phyloP scores from a whole-genome alignment of 192 early-diverging fungal genomes.

The Rhizoclosmatium sp. region DNA sequence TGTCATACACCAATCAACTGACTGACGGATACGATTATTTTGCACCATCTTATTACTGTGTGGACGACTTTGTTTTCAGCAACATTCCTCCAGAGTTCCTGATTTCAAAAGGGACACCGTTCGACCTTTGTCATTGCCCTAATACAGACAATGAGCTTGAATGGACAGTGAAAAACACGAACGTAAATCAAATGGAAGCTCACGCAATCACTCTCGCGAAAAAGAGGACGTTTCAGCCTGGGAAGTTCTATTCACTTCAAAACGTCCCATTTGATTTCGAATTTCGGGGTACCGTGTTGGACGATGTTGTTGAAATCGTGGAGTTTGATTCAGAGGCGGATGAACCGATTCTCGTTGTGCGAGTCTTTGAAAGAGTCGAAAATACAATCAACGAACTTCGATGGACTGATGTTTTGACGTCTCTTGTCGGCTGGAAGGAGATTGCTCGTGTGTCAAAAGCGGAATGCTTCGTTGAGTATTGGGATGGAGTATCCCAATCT shows the following conservation, averaged over 20 bases:
- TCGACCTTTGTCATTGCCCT: slow-evolving; percentile 18
- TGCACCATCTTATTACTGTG: slow-evolving; percentile 15
- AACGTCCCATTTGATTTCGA: neutral
- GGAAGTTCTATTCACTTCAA: neutral
- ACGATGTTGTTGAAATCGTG: slow-evolving; percentile 14
- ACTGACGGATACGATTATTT: neutral
- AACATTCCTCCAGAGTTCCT: slow-evolving; percentile 8
- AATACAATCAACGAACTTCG: slow-evolving; percentile 4
- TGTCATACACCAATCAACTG: neutral
- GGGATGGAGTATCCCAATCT: neutral
- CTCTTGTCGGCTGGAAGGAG: slow-evolving; percentile 6
- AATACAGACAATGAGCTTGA: neutral
- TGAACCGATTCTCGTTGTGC: neutral
- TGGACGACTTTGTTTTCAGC: neutral
- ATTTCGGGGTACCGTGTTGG: neutral
- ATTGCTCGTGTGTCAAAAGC: slow-evolving; percentile 10
- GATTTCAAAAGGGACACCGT: neutral
- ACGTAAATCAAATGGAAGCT: neutral
- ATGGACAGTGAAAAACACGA: slow-evolving; percentile 3
- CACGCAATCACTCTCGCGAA: neutral
- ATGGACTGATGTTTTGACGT: neutral
- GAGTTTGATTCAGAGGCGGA: neutral
- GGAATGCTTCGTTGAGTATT: slow-evolving; percentile 24
- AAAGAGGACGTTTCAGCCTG: neutral
- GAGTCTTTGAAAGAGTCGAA: slow-evolving; percentile 5